Conservation (phyloP, 2,329 filamentous ascomycete species). For the Tolypocladium guangdongense region DNA sequence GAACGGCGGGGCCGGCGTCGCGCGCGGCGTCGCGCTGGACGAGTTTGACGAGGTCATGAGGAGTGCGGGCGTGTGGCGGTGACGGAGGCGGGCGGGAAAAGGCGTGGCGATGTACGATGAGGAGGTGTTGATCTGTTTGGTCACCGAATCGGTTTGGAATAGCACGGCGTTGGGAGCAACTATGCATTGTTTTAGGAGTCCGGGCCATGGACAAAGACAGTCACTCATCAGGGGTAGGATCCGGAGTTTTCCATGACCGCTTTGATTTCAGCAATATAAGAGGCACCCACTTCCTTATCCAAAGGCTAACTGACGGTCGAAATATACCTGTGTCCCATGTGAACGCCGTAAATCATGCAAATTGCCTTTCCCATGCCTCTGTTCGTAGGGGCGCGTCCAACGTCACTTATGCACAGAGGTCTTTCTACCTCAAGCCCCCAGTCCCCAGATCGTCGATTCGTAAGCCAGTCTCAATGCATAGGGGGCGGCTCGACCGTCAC, state of each 20-base stretch:
- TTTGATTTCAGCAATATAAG: not conserved
- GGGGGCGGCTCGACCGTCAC: constrained; percentile 13
- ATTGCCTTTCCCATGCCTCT: not conserved
- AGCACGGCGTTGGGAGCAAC: constrained; percentile 4
- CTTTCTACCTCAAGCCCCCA: not conserved
- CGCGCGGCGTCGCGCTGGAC: constrained; percentile 59
- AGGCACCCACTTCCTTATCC: not conserved
- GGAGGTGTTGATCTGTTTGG: not conserved
- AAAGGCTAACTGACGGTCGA: not conserved
- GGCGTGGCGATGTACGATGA: not conserved
- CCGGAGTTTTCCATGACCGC: not conserved
- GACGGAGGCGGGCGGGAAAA: constrained; percentile 18
- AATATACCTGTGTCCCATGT: not conserved
- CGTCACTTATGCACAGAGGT: not conserved
- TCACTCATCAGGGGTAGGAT: not conserved
- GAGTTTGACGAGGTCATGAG: constrained; percentile 85
- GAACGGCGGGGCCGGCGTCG: constrained; percentile 66
- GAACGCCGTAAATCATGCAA: not conserved
- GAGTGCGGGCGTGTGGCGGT: constrained; percentile 71
- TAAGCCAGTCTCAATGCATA: constrained; percentile 10
- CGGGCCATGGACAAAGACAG: not conserved
- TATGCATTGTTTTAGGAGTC: not conserved
- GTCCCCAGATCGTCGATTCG: not conserved
- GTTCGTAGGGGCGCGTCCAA: not conserved
- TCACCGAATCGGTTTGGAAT: not conserved